These are phyloP conservation scores for Yueomyces sp. DNA, from an alignment of 805 yeast genomes.

Conservation along the genomic window DNA sequence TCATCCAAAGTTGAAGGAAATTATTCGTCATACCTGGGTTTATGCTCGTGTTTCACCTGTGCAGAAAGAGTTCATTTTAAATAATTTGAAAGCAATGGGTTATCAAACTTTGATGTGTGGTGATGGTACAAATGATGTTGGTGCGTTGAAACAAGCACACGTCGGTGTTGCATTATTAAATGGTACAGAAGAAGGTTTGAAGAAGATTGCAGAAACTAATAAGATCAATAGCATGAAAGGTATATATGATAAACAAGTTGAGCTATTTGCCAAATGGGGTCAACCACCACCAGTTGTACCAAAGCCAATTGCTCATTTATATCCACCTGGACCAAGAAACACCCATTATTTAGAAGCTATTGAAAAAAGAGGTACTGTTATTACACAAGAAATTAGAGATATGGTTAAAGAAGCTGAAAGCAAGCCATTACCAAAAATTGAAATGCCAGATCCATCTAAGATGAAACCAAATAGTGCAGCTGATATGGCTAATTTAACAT, in stretches of 20 bases:
- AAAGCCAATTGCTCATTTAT: conserved; percentile 75
- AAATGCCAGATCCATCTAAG: conserved; percentile 19
- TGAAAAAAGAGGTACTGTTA: conserved; percentile 68
- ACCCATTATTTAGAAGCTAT: conserved; percentile 80
- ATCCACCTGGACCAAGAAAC: conserved; percentile 89
- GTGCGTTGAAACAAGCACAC: conserved; percentile 97
- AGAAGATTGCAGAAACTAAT: conserved; percentile 73
- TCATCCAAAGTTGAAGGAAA: conserved; percentile 55
- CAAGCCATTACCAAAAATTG: conserved; percentile 23
- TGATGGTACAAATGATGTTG: conserved; percentile 99
- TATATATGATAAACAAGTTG: conserved; percentile 76
- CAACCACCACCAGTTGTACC: conserved; percentile 80
- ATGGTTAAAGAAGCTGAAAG: conserved; percentile 41
- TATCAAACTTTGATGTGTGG: conserved; percentile 97
- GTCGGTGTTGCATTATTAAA: conserved; percentile 95
- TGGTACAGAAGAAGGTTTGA: conserved; percentile 91
- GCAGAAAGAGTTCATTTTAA: conserved; percentile 85
- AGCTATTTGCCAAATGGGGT: conserved; percentile 67
- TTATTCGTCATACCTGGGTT: conserved; percentile 88
- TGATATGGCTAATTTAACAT: conserved; percentile 10
- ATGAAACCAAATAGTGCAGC: conserved; percentile 1
- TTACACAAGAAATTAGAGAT: conserved; percentile 59
- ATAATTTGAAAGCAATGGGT: conserved; percentile 72
- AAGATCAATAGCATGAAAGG: conserved; percentile 48
- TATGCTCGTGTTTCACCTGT: conserved; percentile 95